Conservation (phyloP, 2,329 filamentous ascomycete genomes). For the Nemania sp. region DNA sequence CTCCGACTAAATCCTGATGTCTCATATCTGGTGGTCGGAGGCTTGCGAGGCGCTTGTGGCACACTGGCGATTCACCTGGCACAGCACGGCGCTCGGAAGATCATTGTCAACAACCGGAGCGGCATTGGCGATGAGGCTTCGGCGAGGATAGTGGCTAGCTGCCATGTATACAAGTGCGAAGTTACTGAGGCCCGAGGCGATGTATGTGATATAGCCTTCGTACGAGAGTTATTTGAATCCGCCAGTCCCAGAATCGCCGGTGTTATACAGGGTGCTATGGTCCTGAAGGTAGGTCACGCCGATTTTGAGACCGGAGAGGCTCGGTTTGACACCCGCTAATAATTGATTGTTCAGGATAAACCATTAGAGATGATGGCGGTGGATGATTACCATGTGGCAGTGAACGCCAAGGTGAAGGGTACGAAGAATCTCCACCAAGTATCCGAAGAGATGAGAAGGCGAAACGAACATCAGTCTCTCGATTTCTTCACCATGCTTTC, state of each 20-base stretch:
- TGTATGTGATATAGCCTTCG: conserved; percentile 36
- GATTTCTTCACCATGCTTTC: conserved; percentile 56
- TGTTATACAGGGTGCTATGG: conserved; percentile 51
- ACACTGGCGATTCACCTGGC: conserved; percentile 52
- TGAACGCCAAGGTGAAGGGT: conserved; percentile 50
- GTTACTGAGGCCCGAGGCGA: conserved; percentile 38
- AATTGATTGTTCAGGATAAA: conserved; percentile 35
- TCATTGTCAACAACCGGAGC: conserved; percentile 50
- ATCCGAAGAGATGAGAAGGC: conserved; percentile 10
- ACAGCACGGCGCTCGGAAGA: conserved; percentile 50
- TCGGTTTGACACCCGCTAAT: not conserved
- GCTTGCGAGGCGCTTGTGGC: conserved; percentile 54
- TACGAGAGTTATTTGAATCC: conserved; percentile 23
- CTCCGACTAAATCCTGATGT: conserved; percentile 43
- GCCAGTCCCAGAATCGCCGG: conserved; percentile 36
- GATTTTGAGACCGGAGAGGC: not conserved
- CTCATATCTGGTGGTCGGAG: conserved; percentile 55
- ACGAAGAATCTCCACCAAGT: conserved; percentile 52
- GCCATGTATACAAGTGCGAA: conserved; percentile 37
- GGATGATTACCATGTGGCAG: conserved; percentile 44
- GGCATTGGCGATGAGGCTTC: conserved; percentile 50
- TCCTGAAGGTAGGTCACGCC: conserved; percentile 38
- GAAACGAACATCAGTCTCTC: conserved; percentile 33
- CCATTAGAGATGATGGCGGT: conserved; percentile 48
- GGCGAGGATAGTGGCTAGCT: conserved; percentile 37